Conservation (phyloP, 163 green algal species). For the Volvox carteri region DNA sequence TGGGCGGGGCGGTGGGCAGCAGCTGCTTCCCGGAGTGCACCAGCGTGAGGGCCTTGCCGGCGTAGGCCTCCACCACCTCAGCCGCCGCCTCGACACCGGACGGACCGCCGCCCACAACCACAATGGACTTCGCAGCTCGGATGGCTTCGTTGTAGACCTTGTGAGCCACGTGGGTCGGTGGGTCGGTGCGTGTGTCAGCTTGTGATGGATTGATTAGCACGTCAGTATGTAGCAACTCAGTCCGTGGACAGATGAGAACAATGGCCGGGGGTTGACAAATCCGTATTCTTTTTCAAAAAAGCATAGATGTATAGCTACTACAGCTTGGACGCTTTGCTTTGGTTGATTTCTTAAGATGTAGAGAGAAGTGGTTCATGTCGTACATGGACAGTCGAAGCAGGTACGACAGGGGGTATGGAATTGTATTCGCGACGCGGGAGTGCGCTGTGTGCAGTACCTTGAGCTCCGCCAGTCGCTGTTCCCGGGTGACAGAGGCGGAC, state of each 20-base stretch:
- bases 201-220: background rate
- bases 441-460: too few species aligned
- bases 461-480: conserved; percentile 42
- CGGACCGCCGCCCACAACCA: conserved; percentile 51
- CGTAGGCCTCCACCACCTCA: conserved; percentile 49
- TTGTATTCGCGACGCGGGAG: too few species aligned
- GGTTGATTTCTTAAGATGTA: too few species aligned
- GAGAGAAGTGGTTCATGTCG: too few species aligned
- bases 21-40: conserved; percentile 9
- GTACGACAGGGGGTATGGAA: too few species aligned
- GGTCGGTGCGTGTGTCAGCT: background rate
- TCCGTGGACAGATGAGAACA: too few species aligned
- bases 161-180: background rate
- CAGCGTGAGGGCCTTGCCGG: conserved; percentile 41
- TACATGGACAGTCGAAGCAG: too few species aligned
- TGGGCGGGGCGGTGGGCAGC: conserved; percentile 3
- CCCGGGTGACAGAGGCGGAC: background rate
- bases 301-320: too few species aligned
- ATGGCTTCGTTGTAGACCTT: conserved; percentile 26
- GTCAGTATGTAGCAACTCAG: too few species aligned
- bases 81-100: conserved; percentile 44
- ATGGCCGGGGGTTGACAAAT: too few species aligned
- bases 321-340: too few species aligned
- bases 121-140: conserved; percentile 37
- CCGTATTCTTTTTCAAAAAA: too few species aligned